Percentiles rank a stretch among this genome's conserved stretches.
Evolutionary conservation across 2,329 filamentous ascomycete species (phyloP).

Genomic region (Exophiala phaeomuriformis): DNA sequence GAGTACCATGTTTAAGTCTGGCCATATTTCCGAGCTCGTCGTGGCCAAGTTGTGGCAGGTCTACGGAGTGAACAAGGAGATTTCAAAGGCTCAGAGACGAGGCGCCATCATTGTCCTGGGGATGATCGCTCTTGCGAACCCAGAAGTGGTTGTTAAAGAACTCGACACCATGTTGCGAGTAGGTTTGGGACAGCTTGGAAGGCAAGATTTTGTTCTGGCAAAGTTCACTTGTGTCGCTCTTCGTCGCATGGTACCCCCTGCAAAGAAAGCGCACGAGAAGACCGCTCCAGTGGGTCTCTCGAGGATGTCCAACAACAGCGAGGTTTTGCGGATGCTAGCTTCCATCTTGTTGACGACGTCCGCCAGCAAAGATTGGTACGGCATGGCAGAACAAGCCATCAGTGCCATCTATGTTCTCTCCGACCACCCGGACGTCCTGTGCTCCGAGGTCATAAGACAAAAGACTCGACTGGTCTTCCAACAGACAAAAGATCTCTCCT

Average conservation of each 20-base stretch:
- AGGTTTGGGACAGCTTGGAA: constrained; percentile 72
- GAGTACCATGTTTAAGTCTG: constrained; percentile 94
- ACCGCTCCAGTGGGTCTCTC: constrained; percentile 48
- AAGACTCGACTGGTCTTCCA: constrained; percentile 78
- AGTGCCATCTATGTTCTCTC: constrained; percentile 90
- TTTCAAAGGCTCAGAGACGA: constrained; percentile 80
- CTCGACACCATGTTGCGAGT: constrained; percentile 92
- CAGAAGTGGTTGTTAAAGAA: constrained; percentile 87
- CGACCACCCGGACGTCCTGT: constrained; percentile 87
- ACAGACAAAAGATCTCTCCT: constrained; percentile 40
- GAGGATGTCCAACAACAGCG: constrained; percentile 84
- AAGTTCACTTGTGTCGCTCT: constrained; percentile 94
- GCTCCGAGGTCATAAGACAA: constrained; percentile 78
- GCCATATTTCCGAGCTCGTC: constrained; percentile 76
- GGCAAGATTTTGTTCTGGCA: constrained; percentile 75
- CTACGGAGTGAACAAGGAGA: constrained; percentile 88
- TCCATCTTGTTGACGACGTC: constrained; percentile 78
- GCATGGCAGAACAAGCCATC: constrained; percentile 91
- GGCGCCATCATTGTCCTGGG: constrained; percentile 94
- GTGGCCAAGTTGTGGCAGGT: constrained; percentile 95
- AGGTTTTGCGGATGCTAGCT: constrained; percentile 71
- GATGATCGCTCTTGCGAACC: constrained; percentile 89
- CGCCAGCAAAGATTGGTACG: constrained; percentile 89
- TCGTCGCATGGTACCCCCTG: constrained; percentile 77
- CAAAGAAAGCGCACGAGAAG: constrained; percentile 70